Evolutionary conservation across 768 basidiomycete genomes (phyloP).

Genomic region (Boletus rufocinnamomeus): DNA sequence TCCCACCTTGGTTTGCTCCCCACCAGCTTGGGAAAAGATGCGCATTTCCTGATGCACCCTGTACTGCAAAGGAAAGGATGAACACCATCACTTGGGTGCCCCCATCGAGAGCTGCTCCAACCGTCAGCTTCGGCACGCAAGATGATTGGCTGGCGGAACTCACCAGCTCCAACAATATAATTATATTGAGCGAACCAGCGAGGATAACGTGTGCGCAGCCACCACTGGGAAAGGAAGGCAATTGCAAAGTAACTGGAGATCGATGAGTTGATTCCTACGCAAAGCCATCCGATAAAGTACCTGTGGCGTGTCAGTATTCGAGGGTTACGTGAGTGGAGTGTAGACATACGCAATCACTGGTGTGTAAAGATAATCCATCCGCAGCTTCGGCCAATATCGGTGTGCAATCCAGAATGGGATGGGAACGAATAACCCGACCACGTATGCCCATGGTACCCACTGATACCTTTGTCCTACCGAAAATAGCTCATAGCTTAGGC

Average conservation of each 20-base stretch:
- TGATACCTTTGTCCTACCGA: slow-evolving; percentile 32
- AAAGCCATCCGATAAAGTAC: slow-evolving; percentile 46
- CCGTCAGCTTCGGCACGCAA: background rate
- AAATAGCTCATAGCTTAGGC: slow-evolving; percentile 40
- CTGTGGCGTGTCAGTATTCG: slow-evolving; percentile 16
- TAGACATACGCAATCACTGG: slow-evolving; percentile 32
- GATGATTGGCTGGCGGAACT: slow-evolving; percentile 4
- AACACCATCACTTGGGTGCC: slow-evolving; percentile 56
- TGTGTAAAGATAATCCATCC: slow-evolving; percentile 35
- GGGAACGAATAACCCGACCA: slow-evolving; percentile 38
- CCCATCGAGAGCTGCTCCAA: slow-evolving; percentile 36
- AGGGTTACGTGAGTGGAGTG: background rate
- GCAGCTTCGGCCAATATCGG: slow-evolving; percentile 36
- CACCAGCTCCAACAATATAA: slow-evolving; percentile 63
- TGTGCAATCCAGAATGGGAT: slow-evolving; percentile 45
- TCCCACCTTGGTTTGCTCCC: slow-evolving; percentile 56
- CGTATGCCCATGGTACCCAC: slow-evolving; percentile 45
- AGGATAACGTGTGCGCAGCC: slow-evolving; percentile 57
- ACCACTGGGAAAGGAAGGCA: slow-evolving; percentile 60
- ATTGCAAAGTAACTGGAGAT: slow-evolving; percentile 49
- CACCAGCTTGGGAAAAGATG: slow-evolving; percentile 59
- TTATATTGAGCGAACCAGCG: slow-evolving; percentile 71
- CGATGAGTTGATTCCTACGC: slow-evolving; percentile 57
- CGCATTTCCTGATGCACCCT: slow-evolving; percentile 50
- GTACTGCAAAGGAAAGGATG: slow-evolving; percentile 51